phyloP scores from a whole-genome alignment of 192 early-diverging fungal genomes.

The Backusella mclennaniae region DNA sequence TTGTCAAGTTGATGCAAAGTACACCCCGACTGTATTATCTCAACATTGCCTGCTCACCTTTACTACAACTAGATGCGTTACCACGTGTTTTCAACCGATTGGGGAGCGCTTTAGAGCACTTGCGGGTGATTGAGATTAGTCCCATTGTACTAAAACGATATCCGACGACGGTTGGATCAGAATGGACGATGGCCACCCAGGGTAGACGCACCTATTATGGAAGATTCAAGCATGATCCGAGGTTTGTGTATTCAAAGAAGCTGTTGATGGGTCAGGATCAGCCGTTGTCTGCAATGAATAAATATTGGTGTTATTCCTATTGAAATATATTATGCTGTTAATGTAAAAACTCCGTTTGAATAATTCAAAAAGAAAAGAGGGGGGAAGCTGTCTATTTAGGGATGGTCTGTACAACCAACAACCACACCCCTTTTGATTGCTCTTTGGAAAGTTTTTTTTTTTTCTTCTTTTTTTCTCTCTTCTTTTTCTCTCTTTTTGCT shows the following conservation, averaged over 20 bases:
- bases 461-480: neutral
- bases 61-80: neutral
- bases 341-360: slow-evolving; percentile 9
- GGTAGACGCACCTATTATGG: slow-evolving; percentile 4
- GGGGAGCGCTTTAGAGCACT: neutral
- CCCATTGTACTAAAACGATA: neutral
- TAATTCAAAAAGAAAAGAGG: neutral
- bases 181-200: neutral
- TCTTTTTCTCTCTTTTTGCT: neutral
- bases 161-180: neutral
- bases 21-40: slow-evolving; percentile 7
- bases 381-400: neutral
- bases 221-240: neutral
- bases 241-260: slow-evolving; percentile 4
- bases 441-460: neutral
- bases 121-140: slow-evolving; percentile 15
- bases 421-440: neutral
- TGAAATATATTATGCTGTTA: slow-evolving; percentile 3
- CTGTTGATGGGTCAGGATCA: neutral
- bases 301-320: slow-evolving; percentile 17
- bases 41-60: slow-evolving; percentile 3
- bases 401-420: neutral
- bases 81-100: slow-evolving; percentile 3
- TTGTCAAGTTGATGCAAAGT: neutral
- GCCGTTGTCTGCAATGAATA: slow-evolving; percentile 8